Conservation (phyloP, 768 basidiomycete species). For the Dentipellis sp. region DNA sequence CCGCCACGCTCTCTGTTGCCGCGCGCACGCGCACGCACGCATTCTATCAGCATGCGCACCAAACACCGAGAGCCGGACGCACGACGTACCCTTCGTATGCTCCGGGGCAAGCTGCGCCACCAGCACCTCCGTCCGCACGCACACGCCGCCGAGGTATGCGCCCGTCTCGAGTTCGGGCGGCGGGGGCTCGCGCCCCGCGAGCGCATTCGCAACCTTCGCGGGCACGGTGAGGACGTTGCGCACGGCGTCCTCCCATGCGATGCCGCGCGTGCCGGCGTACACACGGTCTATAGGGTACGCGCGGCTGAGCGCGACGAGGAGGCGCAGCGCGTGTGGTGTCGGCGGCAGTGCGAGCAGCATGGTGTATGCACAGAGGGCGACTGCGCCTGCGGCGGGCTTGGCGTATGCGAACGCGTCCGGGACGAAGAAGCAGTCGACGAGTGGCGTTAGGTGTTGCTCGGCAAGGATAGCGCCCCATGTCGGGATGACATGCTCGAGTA, state of each 20-base stretch:
- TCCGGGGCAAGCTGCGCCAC: constrained; percentile 34
- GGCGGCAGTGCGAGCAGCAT: constrained; percentile 47
- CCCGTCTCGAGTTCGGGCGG: constrained; percentile 47
- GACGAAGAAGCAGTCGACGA: constrained; percentile 66
- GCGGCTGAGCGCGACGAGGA: constrained; percentile 45
- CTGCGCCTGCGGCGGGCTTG: constrained; percentile 37
- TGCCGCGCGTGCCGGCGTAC: constrained; percentile 28
- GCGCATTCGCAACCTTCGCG: constrained; percentile 67
- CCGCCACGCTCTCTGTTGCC: constrained; percentile 18
- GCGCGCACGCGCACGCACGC: not conserved
- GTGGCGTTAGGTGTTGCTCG: constrained; percentile 33
- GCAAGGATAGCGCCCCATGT: constrained; percentile 54
- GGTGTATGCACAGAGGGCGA: constrained; percentile 54
- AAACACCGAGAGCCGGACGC: not conserved
- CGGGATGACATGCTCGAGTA: constrained; percentile 59
- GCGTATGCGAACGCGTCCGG: constrained; percentile 53
- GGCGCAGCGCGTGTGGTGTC: constrained; percentile 36
- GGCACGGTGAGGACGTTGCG: constrained; percentile 59
- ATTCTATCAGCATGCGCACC: not conserved
- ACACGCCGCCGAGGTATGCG: constrained; percentile 44
- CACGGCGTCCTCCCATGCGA: constrained; percentile 70
- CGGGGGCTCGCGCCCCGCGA: constrained; percentile 31
- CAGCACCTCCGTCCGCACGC: constrained; percentile 42
- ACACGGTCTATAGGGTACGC: constrained; percentile 67
- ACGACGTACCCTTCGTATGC: constrained; percentile 31